Base-by-base conservation (phyloP, 2,329 filamentous ascomycete species). In the Verticillium tricorpus region DNA sequence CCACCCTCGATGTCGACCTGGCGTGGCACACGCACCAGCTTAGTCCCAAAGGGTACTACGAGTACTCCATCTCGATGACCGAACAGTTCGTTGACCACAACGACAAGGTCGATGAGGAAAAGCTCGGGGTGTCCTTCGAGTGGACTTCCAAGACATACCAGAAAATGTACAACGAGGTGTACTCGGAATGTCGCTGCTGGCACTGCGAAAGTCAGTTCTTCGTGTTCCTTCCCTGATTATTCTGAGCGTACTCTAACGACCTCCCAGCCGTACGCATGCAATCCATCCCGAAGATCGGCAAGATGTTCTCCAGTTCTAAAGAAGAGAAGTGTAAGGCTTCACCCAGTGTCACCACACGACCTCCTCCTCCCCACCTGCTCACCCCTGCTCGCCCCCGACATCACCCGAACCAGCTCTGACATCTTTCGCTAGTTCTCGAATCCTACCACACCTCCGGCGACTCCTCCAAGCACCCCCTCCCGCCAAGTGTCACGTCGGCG, bases 11-110 rank as follows among this genome's bases (percentile, higher is more conserved):
- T 66, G 80, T 91, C 11, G 88, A 91, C 69, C 76, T 91, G 1
- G 88, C 83, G 1, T 91, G 88, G 88, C 90, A 93, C 70, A 92
- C 89, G 0, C 89, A 92, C 71, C 88, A 92, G 70, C 82, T 92
- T 2, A 82, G 78, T 14, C 86, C 89, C 0, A 68, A 71, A 3
- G 68, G 73, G n/a, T 92, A 92, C 75, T 86, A 83, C 68, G 63
- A 69, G 17, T 87, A 82, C 72, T 87, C 83, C 9, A 68, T 80
- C 4, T 56, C 59, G 1, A 70, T 72, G 39, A 82, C 80, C 2
- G 61, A 61, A 2, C 82, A 80, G 55, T 90, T 91, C 69, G 82
- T 92, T 68, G 87, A 92, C 70, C 92, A 96, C 69, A 89, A 95
- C 72, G 92, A 96, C 78, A 94, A 94, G 74, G 86, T 96, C 34